Evolutionary conservation across 768 basidiomycete genomes (phyloP).

Genomic region (Gymnopilus dilepis): DNA sequence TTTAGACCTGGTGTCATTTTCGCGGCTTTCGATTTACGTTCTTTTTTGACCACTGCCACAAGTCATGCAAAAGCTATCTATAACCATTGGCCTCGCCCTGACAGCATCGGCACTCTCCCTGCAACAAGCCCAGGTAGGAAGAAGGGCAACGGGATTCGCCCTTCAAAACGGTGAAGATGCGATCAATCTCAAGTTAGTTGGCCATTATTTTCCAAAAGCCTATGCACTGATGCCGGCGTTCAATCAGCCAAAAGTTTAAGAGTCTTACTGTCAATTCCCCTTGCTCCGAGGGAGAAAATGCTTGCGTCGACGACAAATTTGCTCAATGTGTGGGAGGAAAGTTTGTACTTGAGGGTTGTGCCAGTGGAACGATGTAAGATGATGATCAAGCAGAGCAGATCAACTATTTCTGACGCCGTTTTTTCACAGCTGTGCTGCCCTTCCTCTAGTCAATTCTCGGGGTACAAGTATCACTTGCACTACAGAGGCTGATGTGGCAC

Average conservation of each 20-base stretch:
- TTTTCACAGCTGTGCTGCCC: constrained; percentile 45
- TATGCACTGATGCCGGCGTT: not conserved
- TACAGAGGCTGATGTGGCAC: constrained; percentile 48
- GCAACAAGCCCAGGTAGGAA: constrained; percentile 22
- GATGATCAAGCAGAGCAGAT: not conserved
- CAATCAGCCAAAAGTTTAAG: constrained; percentile 38
- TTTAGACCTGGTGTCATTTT: constrained; percentile 24
- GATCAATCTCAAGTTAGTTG: constrained; percentile 44
- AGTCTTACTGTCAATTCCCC: constrained; percentile 37
- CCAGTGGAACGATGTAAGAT: constrained; percentile 41
- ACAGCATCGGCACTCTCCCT: constrained; percentile 42
- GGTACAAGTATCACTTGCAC: constrained; percentile 61
- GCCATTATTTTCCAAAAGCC: not conserved
- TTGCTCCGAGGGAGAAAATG: constrained; percentile 45
- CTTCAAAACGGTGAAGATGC: constrained; percentile 48
- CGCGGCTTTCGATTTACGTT: constrained; percentile 8
- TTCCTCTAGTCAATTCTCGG: constrained; percentile 53
- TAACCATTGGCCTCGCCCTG: constrained; percentile 38
- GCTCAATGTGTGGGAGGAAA: constrained; percentile 62
- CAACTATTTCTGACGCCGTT: not conserved
- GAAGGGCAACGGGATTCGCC: constrained; percentile 36
- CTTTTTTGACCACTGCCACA: constrained; percentile 6
- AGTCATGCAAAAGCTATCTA: constrained; percentile 45
- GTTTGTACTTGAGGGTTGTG: constrained; percentile 42
- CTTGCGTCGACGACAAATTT: constrained; percentile 54